Evolutionary conservation across 495 filamentous ascomycete species (phyloP).

Genomic region (Diplogelasinospora grovesii): DNA sequence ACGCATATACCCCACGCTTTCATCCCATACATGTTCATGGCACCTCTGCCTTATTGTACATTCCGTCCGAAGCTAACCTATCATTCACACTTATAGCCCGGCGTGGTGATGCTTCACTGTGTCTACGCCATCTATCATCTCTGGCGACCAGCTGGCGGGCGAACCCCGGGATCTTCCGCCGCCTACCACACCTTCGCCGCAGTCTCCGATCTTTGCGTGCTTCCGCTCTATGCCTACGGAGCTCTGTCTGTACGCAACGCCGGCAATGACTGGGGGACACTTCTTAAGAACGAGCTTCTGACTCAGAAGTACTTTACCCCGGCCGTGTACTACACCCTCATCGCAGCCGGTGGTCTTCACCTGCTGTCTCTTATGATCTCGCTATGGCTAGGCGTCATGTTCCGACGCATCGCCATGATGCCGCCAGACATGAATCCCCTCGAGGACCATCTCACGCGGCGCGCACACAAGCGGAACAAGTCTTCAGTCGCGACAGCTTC

Average conservation of each 20-base stretch:
- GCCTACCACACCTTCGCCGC: constrained; percentile 80
- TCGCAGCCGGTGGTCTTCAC: constrained; percentile 59
- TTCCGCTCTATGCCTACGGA: constrained; percentile 73
- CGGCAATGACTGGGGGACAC: constrained; percentile 53
- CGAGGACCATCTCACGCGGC: constrained; percentile 76
- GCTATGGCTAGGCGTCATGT: constrained; percentile 63
- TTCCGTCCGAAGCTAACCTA: not conserved
- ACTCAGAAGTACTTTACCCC: constrained; percentile 48
- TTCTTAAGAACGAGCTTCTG: constrained; percentile 45
- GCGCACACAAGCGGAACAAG: constrained; percentile 68
- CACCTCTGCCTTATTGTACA: too few species aligned
- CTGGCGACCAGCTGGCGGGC: constrained; percentile 53
- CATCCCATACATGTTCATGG: too few species aligned
- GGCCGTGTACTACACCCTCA: constrained; percentile 56
- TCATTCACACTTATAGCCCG: constrained; percentile 57
- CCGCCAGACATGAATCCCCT: constrained; percentile 92
- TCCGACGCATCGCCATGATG: constrained; percentile 70
- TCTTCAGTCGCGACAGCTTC: constrained; percentile 53
- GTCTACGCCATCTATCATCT: constrained; percentile 77
- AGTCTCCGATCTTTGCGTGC: constrained; percentile 60
- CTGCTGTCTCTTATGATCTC: constrained; percentile 61
- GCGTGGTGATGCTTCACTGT: constrained; percentile 60
- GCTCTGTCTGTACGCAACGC: constrained; percentile 50
- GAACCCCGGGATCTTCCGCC: constrained; percentile 69
- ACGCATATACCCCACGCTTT: constrained; percentile 23